These are phyloP conservation scores for Albugo candida DNA, from an alignment of 352 stramenopile species.

Conservation along the genomic window DNA sequence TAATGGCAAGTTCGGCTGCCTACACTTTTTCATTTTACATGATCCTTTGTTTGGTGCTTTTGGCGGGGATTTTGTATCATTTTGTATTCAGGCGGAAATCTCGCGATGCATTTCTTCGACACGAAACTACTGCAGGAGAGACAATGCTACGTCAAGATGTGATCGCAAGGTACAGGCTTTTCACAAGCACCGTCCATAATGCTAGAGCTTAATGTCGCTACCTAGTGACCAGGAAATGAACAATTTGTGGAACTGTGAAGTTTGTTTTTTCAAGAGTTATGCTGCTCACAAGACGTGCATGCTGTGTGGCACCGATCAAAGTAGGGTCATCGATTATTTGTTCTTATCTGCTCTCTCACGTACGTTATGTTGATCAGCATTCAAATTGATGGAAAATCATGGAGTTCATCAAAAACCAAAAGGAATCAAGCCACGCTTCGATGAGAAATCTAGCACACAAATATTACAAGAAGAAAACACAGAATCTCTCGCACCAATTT, in stretches of 20 bases:
- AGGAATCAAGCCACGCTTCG: too few species aligned
- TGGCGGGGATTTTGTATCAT: slow-evolving; percentile 76
- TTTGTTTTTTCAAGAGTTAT: slow-evolving; percentile 87
- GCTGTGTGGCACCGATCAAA: slow-evolving; percentile 71
- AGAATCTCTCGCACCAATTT: background rate
- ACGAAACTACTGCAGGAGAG: slow-evolving; percentile 48
- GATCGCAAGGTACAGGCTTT: slow-evolving; percentile 30
- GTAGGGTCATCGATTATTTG: background rate
- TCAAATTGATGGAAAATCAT: slow-evolving; percentile 43
- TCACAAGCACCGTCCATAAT: background rate
- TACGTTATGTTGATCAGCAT: slow-evolving; percentile 12
- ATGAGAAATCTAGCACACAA: too few species aligned
- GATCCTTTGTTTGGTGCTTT: slow-evolving; percentile 71
- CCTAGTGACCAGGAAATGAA: slow-evolving; percentile 65
- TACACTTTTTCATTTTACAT: slow-evolving; percentile 84
- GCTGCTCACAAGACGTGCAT: slow-evolving; percentile 73
- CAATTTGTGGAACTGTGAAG: slow-evolving; percentile 77
- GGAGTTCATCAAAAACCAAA: background rate
- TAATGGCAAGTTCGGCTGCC: slow-evolving; percentile 21
- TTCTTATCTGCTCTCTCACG: background rate
- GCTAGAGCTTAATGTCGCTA: background rate
- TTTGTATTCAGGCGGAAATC: slow-evolving; percentile 71
- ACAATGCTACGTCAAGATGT: slow-evolving; percentile 75
- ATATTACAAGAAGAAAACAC: background rate
- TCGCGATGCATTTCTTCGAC: slow-evolving; percentile 50